Base-by-base conservation (phyloP, 1,284 basidiomycete genomes). In the Coniophora puteana region DNA sequence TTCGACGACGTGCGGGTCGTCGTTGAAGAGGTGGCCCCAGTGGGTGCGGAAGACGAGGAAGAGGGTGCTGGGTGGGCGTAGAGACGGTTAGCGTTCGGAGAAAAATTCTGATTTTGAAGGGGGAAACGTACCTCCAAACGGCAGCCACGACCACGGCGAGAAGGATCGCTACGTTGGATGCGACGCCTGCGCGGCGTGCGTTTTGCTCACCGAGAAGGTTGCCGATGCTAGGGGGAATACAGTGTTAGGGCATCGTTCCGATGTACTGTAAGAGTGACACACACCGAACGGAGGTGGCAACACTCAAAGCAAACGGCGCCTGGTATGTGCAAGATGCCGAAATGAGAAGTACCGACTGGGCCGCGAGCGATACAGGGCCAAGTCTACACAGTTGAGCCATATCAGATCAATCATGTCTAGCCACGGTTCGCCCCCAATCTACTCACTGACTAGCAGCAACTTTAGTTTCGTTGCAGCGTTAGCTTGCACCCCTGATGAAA, bases 11-110 rank as follows among this genome's bases (percentile, higher is more conserved):
- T 68, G 80, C 78, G 79, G 76, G 61, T 96, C 93, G 43, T 79
- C 69, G 54, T 93, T 95, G 69, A 96, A 95, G 5, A 95, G 57
- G 55, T 84, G 80, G 0, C 77, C 87, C 87, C 89, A 93, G 5
- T 69, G 67, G 32, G 82, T 60, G 4, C 88, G 74, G 71, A 91
- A 90, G 14, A 75, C 57, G 45, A 93, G 57, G 61, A 90, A 88
- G 57, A 90, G 67, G 0, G 72, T 52, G 46, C 87, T 90, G 48
- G 24, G 25, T 20, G 21, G 29, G 20, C n/a, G n/a, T n/a, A 18
- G 25, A 30, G 18, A 36, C 8, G 28, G 3, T 17, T 16, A 33
- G 10, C 17, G 4, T 31, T 32, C 30, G 30, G n/a, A n/a, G n/a
- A n/a, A n/a, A n/a, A n/a, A n/a, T n/a, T n/a, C n/a, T n/a, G n/a